Evolutionary conservation across 148 eudicot genomes (phyloP), one percentile per base, ranked within the genome.

Genomic region (Arbutus unedo): DNA sequence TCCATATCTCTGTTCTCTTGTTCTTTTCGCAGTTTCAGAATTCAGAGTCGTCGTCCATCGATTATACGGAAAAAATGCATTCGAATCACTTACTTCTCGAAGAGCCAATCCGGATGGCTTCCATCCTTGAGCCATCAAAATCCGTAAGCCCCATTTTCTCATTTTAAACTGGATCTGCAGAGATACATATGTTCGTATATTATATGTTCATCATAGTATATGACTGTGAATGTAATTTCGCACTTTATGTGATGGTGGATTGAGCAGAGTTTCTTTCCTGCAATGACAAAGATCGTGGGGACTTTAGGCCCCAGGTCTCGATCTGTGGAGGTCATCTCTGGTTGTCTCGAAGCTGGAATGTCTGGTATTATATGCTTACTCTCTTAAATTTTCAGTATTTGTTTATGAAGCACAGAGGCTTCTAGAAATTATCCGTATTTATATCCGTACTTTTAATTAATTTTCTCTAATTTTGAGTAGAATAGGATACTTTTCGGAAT

Each of bases 271-370:
- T 94, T 93, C 68, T 96, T 91, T 70, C 89, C 97, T 51, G 94
- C 99, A 5, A 92, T 93, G 99, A 92, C 99, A 18, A 96, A 96
- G 91, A 96, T 96, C 78, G 99, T 96, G 18, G 99, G 99, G 54
- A 96, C 99, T 47, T 82, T 96, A 16, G 99, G 99, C 6, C 94
- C 99, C 3, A 85, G 89, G 23, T 96, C 99, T 43, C 90, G 93
- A 66, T 87, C 95, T 18, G 93, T 93, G 7, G 98, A 94, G 75
- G 83, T 89, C 45, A 90, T 96, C 82, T 91, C 99, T 41, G 87
- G 88, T n/a, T 91, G 97, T 80, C 98, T 97, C 11, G 87, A 92
- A 67, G 92, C 93, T 74, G 99, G 99, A 77, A 92, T 97, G 96
- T 94, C 98, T 3, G 98, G 98, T 94, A 85, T 14, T 75, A 3